Conservation (phyloP, 352 stramenopile genomes). For the Globisporangium solare region DNA sequence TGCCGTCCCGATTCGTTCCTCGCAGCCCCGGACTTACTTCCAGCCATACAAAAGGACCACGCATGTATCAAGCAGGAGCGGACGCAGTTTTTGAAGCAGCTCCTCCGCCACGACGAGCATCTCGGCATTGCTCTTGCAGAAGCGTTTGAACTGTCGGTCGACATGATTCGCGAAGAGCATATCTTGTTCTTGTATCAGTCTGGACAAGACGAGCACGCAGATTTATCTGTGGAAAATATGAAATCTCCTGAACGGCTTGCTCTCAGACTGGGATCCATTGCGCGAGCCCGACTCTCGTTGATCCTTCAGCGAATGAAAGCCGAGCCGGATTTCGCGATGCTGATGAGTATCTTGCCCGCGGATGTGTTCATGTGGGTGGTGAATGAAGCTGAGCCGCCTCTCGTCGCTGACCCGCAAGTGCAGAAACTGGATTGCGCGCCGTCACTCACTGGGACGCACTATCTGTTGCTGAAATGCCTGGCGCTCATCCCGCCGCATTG, state of each 20-base stretch:
- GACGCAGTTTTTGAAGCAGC: constrained; percentile 61
- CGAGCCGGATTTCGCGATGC: constrained; percentile 61
- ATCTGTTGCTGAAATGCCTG: constrained; percentile 65
- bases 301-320: constrained; percentile 77
- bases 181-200: constrained; percentile 79
- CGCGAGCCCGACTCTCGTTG: constrained; percentile 59
- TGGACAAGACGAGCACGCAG: constrained; percentile 59
- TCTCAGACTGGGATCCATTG: constrained; percentile 55
- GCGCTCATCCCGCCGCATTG: constrained; percentile 35
- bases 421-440: constrained; percentile 60
- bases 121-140: constrained; percentile 63
- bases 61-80: constrained; percentile 38
- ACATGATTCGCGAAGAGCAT: constrained; percentile 75
- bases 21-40: background rate
- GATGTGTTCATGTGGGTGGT: constrained; percentile 77
- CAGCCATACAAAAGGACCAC: constrained; percentile 17
- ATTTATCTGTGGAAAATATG: constrained; percentile 74
- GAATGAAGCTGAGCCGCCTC: constrained; percentile 39
- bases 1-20: constrained; percentile 63
- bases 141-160: constrained; percentile 67
- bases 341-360: constrained; percentile 81
- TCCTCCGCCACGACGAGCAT: constrained; percentile 60
- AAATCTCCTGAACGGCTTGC: constrained; percentile 58
- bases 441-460: constrained; percentile 74
- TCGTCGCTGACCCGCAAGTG: constrained; percentile 56